These are phyloP conservation scores for Plectosphaerella sp. DNA, from an alignment of 2,329 filamentous ascomycete genomes.

Conservation along the genomic window DNA sequence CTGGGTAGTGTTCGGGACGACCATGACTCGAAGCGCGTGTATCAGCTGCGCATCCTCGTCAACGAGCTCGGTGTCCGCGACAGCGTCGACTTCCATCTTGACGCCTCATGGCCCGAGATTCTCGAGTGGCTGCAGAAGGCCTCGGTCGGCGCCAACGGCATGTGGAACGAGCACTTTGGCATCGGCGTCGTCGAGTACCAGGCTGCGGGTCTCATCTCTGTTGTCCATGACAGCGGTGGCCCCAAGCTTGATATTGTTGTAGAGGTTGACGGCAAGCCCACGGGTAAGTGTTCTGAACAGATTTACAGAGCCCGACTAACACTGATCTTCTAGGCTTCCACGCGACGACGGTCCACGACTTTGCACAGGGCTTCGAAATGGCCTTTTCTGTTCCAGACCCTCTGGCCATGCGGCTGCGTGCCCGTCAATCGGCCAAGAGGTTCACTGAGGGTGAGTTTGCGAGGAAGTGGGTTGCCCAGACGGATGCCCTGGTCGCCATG, in stretches of 20 bases:
- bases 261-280: conserved; percentile 70
- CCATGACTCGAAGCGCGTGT: conserved; percentile 75
- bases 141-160: conserved; percentile 88
- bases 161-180: conserved; percentile 99
- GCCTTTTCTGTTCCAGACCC: conserved; percentile 71
- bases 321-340: conserved; percentile 63
- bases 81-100: conserved; percentile 79
- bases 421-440: conserved; percentile 71
- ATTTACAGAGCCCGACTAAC: conserved; percentile 10
- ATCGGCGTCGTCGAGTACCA: conserved; percentile 99
- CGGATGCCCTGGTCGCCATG: conserved; percentile 64
- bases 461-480: conserved; percentile 69
- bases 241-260: conserved; percentile 92
- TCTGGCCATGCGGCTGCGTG: conserved; percentile 69
- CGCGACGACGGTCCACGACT: conserved; percentile 72
- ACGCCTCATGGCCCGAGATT: conserved; percentile 85
- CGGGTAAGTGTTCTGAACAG: conserved; percentile 48
- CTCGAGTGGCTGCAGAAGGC: conserved; percentile 72
- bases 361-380: conserved; percentile 73
- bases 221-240: conserved; percentile 90
- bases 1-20: conserved; percentile 91
- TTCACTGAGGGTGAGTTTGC: conserved; percentile 89
- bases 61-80: conserved; percentile 85
- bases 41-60: conserved; percentile 78
- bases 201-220: conserved; percentile 85